Conservation (phyloP, 1,139 yeast species). For the Yamadazyma pseudoaaseri region DNA sequence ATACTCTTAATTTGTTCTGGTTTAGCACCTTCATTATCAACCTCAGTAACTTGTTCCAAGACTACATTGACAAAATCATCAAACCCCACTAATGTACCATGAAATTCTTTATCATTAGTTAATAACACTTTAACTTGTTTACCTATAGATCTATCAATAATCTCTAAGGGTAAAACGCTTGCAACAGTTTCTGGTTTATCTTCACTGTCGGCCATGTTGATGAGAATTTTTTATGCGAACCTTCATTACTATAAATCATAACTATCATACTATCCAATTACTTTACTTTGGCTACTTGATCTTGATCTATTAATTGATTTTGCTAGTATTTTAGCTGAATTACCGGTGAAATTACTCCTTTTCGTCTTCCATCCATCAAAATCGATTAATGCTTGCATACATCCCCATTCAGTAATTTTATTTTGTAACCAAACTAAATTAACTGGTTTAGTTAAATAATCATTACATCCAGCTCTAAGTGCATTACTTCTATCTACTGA, state of each 20-base stretch:
- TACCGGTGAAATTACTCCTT: slow-evolving; percentile 14
- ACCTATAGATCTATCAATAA: slow-evolving; percentile 86
- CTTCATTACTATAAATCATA: too few species aligned
- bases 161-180: slow-evolving; percentile 69
- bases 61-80: slow-evolving; percentile 96
- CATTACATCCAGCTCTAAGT: slow-evolving; percentile 94
- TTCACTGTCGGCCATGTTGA: slow-evolving; percentile 9
- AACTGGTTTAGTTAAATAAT: slow-evolving; percentile 95
- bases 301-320: slow-evolving; percentile 12
- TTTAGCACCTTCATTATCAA: slow-evolving; percentile 26
- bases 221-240: not conserved
- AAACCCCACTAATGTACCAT: slow-evolving; percentile 85
- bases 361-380: slow-evolving; percentile 85
- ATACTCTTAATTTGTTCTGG: slow-evolving; percentile 58
- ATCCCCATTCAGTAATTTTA: slow-evolving; percentile 95
- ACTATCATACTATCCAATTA: not conserved
- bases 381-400: slow-evolving; percentile 96
- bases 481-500: slow-evolving; percentile 90
- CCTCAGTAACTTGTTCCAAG: slow-evolving; percentile 75
- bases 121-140: slow-evolving; percentile 75
- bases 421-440: slow-evolving; percentile 91
- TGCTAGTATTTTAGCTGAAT: slow-evolving; percentile 11
- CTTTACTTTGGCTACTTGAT: slow-evolving; percentile 11
- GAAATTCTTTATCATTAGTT: slow-evolving; percentile 73
- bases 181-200: slow-evolving; percentile 13